These are phyloP conservation scores for Delonix regia DNA, from an alignment of 306 rosid genomes.

Conservation along the genomic window DNA sequence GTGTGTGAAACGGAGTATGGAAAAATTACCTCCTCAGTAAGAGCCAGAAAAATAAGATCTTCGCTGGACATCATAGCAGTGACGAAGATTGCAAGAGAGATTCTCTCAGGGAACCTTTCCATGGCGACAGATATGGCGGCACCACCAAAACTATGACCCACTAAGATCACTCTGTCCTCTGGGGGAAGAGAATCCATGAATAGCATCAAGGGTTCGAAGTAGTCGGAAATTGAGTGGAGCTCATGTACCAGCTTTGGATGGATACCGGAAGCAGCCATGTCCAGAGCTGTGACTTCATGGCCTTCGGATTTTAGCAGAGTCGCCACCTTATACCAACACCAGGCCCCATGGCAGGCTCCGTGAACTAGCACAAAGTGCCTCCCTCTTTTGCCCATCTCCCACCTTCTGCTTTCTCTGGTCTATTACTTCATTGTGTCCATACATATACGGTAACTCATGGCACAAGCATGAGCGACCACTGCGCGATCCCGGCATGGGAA, in stretches of 20 bases:
- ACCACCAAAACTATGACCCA: background rate
- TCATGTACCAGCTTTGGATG: constrained; percentile 34
- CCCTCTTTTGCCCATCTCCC: background rate
- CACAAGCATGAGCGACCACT: too few relatives aligned
- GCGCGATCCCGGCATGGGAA: too few relatives aligned
- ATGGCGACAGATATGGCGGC: constrained; percentile 13
- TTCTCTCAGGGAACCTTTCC: too few relatives aligned
- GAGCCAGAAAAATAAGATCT: too few relatives aligned
- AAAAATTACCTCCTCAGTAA: too few relatives aligned
- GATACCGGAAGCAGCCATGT: constrained; percentile 48
- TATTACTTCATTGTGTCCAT: too few relatives aligned
- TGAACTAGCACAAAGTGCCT: constrained; percentile 54
- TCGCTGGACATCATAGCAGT: too few relatives aligned
- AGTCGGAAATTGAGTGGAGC: constrained; percentile 34
- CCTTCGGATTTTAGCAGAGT: constrained; percentile 37
- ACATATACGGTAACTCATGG: too few relatives aligned
- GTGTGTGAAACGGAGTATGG: too few relatives aligned
- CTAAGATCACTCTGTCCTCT: too few relatives aligned
- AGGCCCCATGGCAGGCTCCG: constrained; percentile 55
- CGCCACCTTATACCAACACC: constrained; percentile 55
- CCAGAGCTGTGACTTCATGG: constrained; percentile 45
- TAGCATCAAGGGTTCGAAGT: background rate
- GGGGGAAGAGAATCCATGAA: too few relatives aligned
- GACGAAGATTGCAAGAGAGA: too few relatives aligned
- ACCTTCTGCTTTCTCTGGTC: background rate